Percentiles rank a stretch among this genome's conserved stretches.
Conservation (phyloP, 2,329 filamentous ascomycete genomes). For the Cladorrhinum sp. region DNA sequence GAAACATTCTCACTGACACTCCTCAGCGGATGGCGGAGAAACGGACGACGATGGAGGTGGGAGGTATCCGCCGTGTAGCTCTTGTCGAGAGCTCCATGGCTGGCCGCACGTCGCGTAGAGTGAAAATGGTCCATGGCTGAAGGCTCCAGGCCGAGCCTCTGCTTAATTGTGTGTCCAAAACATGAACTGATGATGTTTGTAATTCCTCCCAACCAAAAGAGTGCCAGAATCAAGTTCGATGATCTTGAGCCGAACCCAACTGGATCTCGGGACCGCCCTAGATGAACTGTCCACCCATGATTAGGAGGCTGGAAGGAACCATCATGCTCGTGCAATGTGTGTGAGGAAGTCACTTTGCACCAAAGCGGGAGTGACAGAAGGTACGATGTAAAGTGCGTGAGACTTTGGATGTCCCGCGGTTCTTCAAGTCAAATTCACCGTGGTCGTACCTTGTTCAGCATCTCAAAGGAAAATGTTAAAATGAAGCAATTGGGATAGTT, state of each 20-base stretch:
- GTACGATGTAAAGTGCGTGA: background rate
- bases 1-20: conserved; percentile 43
- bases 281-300: background rate
- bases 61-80: conserved; percentile 32
- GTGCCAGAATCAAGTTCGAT: background rate
- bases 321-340: background rate
- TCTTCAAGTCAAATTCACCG: background rate
- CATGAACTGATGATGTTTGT: conserved; percentile 7
- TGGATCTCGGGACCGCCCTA: background rate
- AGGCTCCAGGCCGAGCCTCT: conserved; percentile 7
- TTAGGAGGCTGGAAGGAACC: background rate
- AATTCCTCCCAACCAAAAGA: background rate
- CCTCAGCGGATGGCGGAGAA: conserved; percentile 38
- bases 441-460: background rate
- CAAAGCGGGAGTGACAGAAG: background rate
- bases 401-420: background rate
- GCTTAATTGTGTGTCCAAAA: conserved; percentile 10
- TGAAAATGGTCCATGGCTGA: conserved; percentile 23
- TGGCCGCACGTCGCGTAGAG: conserved; percentile 35
- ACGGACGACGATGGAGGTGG: conserved; percentile 14
- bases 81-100: conserved; percentile 40
- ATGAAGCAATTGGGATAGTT: background rate
- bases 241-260: background rate
- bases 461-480: background rate
- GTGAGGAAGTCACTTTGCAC: background rate